Evolutionary conservation across 1,139 yeast species (phyloP).

Genomic region (Candida sp.): DNA sequence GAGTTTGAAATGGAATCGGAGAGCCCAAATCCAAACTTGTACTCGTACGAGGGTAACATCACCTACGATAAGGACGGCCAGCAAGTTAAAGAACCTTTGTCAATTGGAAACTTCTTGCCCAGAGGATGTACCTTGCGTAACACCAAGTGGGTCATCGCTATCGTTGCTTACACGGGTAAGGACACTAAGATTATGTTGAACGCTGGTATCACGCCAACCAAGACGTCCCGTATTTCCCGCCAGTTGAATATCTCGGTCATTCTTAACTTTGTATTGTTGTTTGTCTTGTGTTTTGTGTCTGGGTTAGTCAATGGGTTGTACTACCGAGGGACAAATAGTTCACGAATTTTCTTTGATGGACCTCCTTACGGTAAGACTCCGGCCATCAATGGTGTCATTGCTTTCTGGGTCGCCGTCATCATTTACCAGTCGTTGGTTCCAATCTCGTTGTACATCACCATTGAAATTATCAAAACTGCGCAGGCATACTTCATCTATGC

Average conservation of each 20-base stretch:
- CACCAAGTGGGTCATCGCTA: conserved; percentile 92
- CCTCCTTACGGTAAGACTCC: conserved; percentile 53
- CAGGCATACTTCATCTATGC: conserved; percentile 95
- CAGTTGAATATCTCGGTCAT: conserved; percentile 85
- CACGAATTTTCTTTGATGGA: conserved; percentile 74
- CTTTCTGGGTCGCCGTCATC: conserved; percentile 89
- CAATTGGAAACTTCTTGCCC: conserved; percentile 77
- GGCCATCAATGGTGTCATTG: conserved; percentile 79
- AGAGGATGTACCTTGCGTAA: conserved; percentile 95
- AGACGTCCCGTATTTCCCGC: conserved; percentile 79
- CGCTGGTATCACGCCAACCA: conserved; percentile 92
- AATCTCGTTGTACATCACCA: conserved; percentile 90
- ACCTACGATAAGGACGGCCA: conserved; percentile 59
- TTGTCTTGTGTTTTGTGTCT: conserved; percentile 79
- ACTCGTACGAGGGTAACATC: conserved; percentile 86
- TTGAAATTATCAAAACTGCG: conserved; percentile 92
- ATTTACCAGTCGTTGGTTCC: conserved; percentile 94
- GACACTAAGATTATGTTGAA: conserved; percentile 95
- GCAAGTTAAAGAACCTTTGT: conserved; percentile 72
- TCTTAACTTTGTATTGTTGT: conserved; percentile 75
- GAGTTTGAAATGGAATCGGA: conserved; percentile 91
- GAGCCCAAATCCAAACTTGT: conserved; percentile 84
- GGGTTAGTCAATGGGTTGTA: conserved; percentile 85
- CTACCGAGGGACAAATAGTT: conserved; percentile 54
- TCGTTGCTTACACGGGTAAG: conserved; percentile 87